Conservation (phyloP, 768 basidiomycete genomes). For the Tephrocybe sp. region DNA sequence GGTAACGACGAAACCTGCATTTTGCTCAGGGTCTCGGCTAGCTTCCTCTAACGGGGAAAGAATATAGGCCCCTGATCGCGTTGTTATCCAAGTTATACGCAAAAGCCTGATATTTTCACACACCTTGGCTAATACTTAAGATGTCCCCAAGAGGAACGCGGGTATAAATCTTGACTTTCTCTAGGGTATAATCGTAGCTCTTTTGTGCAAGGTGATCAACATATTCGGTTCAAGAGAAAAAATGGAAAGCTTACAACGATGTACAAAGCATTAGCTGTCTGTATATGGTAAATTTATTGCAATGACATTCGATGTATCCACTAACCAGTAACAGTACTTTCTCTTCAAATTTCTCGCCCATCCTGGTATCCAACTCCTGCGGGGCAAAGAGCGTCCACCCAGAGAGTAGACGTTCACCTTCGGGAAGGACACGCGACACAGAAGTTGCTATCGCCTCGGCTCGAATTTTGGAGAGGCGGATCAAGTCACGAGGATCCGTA, state of each 20-base stretch:
- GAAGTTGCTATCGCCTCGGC: constrained; percentile 92
- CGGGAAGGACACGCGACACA: constrained; percentile 70
- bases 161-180: constrained; percentile 89
- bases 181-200: constrained; percentile 93
- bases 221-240: neutral
- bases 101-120: constrained; percentile 4
- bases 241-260: constrained; percentile 61
- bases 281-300: constrained; percentile 1
- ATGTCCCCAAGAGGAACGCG: constrained; percentile 87
- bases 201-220: constrained; percentile 26
- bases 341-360: constrained; percentile 88
- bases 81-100: neutral
- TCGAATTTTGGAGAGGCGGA: constrained; percentile 85
- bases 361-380: constrained; percentile 65
- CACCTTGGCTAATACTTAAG: constrained; percentile 76
- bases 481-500: constrained; percentile 88
- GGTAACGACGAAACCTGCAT: constrained; percentile 83
- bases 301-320: neutral
- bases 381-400: constrained; percentile 96
- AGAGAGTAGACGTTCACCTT: constrained; percentile 73
- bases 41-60: constrained; percentile 91
- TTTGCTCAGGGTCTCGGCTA: constrained; percentile 84
- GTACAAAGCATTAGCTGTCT: constrained; percentile 63
- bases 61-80: constrained; percentile 84
- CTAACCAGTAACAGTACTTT: constrained; percentile 87